Evolutionary conservation across 208 protist genomes (phyloP), one percentile per base, ranked within the genome.

Genomic region (Trichomonas tenax): DNA sequence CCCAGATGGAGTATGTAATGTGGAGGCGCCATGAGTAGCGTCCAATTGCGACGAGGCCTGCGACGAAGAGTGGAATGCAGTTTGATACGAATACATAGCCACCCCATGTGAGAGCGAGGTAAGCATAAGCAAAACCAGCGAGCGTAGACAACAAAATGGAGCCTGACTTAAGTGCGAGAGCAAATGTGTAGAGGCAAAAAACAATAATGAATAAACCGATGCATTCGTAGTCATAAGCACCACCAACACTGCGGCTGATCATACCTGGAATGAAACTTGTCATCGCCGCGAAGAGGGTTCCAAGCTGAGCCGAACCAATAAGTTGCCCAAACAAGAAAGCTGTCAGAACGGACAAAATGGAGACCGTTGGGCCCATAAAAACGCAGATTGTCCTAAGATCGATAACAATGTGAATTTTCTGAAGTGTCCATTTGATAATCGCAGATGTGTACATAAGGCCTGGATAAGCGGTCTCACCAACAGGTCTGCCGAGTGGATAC

Each of bases 51-150:
- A 99, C 95, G 0, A 98, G 96, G 15, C 98, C 97, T 36, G 98
- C 97, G 14, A 98, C 98, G 97, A 99, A 98, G 8, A 99, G 89
- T 44, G 98, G 98, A 38, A 99, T 98, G 45, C 99, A 97, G 97
- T 99, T 99, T 84, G 99, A 98, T 90, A 99, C 98, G 97, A 99
- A 99, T 26, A 99, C 98, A 97, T 99, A 99, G 84, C 99, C 99
- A 96, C 99, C 99, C 99, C 99, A 99, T 48, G 98, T 97, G 23
- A 98, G 97, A 0, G 97, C 97, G 97, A 98, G 98, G 96, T 98
- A 98, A 82, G 98, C 97, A 97, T 98, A 98, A 11, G 97, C 95
- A 4, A 98, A 95, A 36, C 97, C 97, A 45, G 97, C 97, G 11
- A 97, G 17, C 14, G 97, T 96, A 3, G 97, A 97, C 96, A 97